Conservation (phyloP, 2,329 filamentous ascomycete genomes). For the Lasiodiplodia theobromae region DNA sequence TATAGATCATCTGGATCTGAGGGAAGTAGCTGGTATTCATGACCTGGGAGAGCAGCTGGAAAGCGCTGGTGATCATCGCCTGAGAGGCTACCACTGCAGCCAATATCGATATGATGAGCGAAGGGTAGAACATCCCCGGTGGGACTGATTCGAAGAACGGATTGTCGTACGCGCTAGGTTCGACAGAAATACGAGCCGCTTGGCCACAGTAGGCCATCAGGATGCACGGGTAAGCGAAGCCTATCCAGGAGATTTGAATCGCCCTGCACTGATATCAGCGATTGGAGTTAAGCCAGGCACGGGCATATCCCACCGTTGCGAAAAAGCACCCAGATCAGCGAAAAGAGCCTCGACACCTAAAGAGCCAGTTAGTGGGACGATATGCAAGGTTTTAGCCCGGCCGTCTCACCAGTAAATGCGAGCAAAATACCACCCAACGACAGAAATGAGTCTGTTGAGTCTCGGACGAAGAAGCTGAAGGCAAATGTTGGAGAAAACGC, state of each 20-base stretch:
- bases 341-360: constrained; percentile 74
- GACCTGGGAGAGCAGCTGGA: constrained; percentile 70
- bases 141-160: constrained; percentile 77
- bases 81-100: constrained; percentile 79
- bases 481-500: constrained; percentile 65
- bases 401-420: constrained; percentile 68
- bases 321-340: constrained; percentile 79
- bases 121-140: constrained; percentile 71
- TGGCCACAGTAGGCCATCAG: constrained; percentile 74
- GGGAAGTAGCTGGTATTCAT: constrained; percentile 79
- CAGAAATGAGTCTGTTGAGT: constrained; percentile 67
- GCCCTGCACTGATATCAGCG: constrained; percentile 52
- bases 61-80: constrained; percentile 78
- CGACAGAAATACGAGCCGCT: constrained; percentile 71
- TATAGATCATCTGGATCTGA: constrained; percentile 76
- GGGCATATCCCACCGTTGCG: constrained; percentile 45
- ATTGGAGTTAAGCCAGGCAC: neutral
- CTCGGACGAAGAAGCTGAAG: constrained; percentile 66
- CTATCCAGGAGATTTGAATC: constrained; percentile 76
- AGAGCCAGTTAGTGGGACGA: neutral
- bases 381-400: too few relatives aligned
- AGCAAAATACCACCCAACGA: constrained; percentile 75
- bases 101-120: constrained; percentile 71
- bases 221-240: constrained; percentile 72
- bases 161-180: constrained; percentile 69